These are phyloP conservation scores for Penicillium sp. DNA, from an alignment of 2,329 filamentous ascomycete genomes.

Conservation along the genomic window DNA sequence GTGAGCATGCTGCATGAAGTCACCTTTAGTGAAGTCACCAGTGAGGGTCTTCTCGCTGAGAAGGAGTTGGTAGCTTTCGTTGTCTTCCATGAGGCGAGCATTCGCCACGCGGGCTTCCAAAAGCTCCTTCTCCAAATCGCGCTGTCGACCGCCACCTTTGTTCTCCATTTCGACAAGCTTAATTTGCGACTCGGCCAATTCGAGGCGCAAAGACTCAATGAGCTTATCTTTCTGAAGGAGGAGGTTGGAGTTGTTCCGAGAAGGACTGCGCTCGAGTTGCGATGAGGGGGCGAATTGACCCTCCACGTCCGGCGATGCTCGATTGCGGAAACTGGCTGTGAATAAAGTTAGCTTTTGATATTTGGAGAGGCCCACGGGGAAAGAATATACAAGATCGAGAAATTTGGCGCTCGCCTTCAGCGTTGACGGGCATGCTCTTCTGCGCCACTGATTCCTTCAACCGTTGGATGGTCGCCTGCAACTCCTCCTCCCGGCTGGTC, in stretches of 20 bases:
- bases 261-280: conserved; percentile 82
- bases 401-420: conserved; percentile 51
- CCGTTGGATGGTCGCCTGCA: conserved; percentile 85
- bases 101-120: conserved; percentile 95
- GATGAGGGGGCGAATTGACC: conserved; percentile 84
- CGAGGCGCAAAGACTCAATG: conserved; percentile 86
- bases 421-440: conserved; percentile 58
- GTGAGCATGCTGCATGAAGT: conserved; percentile 64
- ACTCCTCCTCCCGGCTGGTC: conserved; percentile 78
- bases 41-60: conserved; percentile 94
- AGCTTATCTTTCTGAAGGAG: conserved; percentile 94
- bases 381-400: conserved; percentile 52
- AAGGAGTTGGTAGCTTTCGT: conserved; percentile 94
- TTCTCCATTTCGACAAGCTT: conserved; percentile 94
- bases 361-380: background rate
- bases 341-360: conserved; percentile 17
- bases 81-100: conserved; percentile 94
- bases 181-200: conserved; percentile 92
- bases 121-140: conserved; percentile 85
- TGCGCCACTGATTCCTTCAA: conserved; percentile 86
- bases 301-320: conserved; percentile 63
- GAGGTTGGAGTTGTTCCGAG: conserved; percentile 82
- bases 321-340: conserved; percentile 50
- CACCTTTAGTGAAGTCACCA: conserved; percentile 81
- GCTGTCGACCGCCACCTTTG: conserved; percentile 79